These are phyloP conservation scores for Brassica napus DNA, from an alignment of 345 rosid genomes.

Conservation along the genomic window DNA sequence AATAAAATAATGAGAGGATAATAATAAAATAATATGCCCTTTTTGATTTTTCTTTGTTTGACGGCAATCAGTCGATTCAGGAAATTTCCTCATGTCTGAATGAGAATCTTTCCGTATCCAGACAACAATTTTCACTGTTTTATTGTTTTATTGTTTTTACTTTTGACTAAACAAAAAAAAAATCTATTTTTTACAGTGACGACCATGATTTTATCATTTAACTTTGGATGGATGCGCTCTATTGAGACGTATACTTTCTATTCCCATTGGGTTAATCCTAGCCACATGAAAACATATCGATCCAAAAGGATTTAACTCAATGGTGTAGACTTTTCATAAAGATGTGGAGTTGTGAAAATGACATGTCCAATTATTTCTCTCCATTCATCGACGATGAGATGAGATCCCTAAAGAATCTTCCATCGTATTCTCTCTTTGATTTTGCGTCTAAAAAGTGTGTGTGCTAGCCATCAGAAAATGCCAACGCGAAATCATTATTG, in stretches of 20 bases:
- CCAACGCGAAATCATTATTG: not conserved
- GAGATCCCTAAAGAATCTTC: slow-evolving; percentile 36
- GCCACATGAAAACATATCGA: slow-evolving; percentile 9
- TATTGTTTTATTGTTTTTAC: not conserved
- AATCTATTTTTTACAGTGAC: not conserved
- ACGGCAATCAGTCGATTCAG: slow-evolving; percentile 8
- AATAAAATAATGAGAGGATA: not conserved
- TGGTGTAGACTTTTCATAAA: slow-evolving; percentile 23
- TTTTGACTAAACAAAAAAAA: not conserved
- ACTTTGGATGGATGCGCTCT: not conserved
- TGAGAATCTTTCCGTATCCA: slow-evolving; percentile 6
- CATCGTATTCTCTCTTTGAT: slow-evolving; percentile 10
- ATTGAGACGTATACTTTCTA: not conserved
- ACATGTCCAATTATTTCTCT: slow-evolving; percentile 24
- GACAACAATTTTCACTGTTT: slow-evolving; percentile 14
- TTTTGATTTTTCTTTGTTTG: not conserved
- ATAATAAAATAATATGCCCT: not conserved
- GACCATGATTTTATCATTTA: not conserved
- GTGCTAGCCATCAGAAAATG: not conserved
- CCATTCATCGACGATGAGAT: slow-evolving; percentile 10
- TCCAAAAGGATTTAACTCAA: not conserved
- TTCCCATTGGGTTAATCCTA: slow-evolving; percentile 3
- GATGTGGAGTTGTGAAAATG: slow-evolving; percentile 22
- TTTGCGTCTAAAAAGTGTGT: not conserved
- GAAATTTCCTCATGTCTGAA: slow-evolving; percentile 7